Evolutionary conservation across 257 asterid species (phyloP), one percentile per base, ranked within the genome.

Genomic region (Nicotiana obtusifolia): DNA sequence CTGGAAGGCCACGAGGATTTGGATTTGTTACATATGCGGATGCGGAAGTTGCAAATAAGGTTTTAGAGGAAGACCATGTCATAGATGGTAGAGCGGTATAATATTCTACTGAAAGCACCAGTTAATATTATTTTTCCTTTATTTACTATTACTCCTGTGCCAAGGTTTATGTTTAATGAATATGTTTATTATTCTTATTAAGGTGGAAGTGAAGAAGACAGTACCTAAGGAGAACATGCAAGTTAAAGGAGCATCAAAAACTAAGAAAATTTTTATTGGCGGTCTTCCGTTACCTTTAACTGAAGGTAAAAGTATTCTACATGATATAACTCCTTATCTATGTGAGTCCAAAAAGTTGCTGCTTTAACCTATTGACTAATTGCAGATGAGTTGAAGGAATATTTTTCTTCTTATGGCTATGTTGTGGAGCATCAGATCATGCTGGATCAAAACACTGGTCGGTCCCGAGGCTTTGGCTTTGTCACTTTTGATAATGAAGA

Each of bases 141-240:
- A 37, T 20, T 69, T 20, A 69, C 57, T 41, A 41, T 22, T 20
- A 20, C 77, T 41, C n/a, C 22, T 69, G 13, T 8, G n/a, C 77
- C 31, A 37, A n/a, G 67, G 56, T 31, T n/a, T 69, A 41, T 69
- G 54, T 20, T 11, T 13, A 41, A 69, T 37, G 31, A 28, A 6
- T 76, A 47, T 53, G 22, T 80, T 35, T 83, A 33, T 71, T 30
- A 24, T 81, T 1, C 2, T 41, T 41, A 1, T 82, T 86, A 87
- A 96, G 98, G 99, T 96, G 83, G 98, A 93, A 83, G 98, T 96
- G 53, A 93, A 96, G 91, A 91, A 97, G 87, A 91, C 98, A 77
- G 94, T 94, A 60, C 97, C 97, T 53, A 91, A 98, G 76, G 97
- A 90, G 88, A 97, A 88, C 84, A 89, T 87, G 85, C 96, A 88